phyloP scores from a whole-genome alignment of 495 filamentous ascomycete species.

The Daldinia vernicosa region DNA sequence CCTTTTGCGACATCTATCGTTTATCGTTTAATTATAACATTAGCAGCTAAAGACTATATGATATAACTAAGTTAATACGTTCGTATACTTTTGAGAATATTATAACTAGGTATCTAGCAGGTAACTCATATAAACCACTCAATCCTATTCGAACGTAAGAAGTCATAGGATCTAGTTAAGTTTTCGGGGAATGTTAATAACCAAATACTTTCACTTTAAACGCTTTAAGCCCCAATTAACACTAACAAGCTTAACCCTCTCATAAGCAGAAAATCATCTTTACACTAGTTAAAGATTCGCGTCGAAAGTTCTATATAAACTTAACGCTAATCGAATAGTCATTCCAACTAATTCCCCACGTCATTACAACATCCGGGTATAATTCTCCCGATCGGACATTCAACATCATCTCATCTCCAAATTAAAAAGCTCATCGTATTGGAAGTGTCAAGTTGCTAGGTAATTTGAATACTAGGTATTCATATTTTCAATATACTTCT shows the following conservation, averaged over 20 bases:
- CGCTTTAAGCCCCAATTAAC: background rate
- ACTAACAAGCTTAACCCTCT: background rate
- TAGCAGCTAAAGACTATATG: too few species aligned
- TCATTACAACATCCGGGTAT: conserved; percentile 3
- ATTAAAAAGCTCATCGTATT: background rate
- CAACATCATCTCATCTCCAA: conserved; percentile 11
- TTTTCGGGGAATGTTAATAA: background rate
- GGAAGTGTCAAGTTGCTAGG: background rate
- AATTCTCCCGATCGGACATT: background rate
- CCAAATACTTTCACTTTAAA: background rate
- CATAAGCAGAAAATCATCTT: background rate
- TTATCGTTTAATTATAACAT: too few species aligned
- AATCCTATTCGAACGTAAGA: too few species aligned
- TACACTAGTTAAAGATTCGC: background rate
- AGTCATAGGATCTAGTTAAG: background rate
- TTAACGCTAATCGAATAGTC: background rate
- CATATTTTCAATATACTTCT: background rate
- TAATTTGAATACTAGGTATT: background rate
- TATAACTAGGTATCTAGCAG: too few species aligned
- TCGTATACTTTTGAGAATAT: too few species aligned
- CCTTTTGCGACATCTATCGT: too few species aligned
- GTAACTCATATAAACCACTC: too few species aligned
- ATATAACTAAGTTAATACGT: too few species aligned
- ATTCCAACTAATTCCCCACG: conserved; percentile 16
- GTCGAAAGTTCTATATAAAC: background rate